Percentiles rank a stretch among this genome's conserved stretches.
phyloP scores from a whole-genome alignment of 2,329 filamentous ascomycete species.

The Clarireedia hainanense region DNA sequence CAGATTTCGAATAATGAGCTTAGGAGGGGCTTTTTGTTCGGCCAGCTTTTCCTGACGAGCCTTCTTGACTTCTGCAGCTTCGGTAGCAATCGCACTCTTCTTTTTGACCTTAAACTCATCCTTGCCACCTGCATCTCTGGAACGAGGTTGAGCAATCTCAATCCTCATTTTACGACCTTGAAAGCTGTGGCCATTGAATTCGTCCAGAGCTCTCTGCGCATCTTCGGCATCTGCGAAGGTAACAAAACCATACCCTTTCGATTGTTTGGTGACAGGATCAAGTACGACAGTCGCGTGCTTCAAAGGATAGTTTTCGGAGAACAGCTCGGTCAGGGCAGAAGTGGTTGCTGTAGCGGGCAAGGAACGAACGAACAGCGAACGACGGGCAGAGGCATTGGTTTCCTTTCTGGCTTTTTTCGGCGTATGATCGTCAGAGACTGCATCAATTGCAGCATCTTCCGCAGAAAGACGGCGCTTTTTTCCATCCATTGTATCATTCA shows the following conservation, averaged over 20 bases:
- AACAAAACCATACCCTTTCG: constrained; percentile 91
- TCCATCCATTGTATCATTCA: constrained; percentile 13
- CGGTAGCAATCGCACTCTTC: constrained; percentile 28
- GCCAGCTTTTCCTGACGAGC: constrained; percentile 53
- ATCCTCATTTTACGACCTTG: constrained; percentile 76
- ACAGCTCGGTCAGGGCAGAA: constrained; percentile 77
- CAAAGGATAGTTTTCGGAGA: constrained; percentile 88
- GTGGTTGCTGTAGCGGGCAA: constrained; percentile 71
- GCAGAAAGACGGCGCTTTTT: constrained; percentile 24
- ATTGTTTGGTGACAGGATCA: constrained; percentile 78
- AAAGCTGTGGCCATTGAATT: constrained; percentile 71
- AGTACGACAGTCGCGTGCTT: constrained; percentile 93
- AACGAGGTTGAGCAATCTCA: constrained; percentile 80
- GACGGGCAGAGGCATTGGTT: constrained; percentile 38
- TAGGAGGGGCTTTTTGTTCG: constrained; percentile 55
- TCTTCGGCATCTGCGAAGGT: constrained; percentile 94
- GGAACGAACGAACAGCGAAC: constrained; percentile 85
- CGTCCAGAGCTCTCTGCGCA: constrained; percentile 69
- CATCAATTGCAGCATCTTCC: constrained; percentile 13
- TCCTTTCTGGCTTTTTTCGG: constrained; percentile 52
- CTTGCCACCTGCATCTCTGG: constrained; percentile 51
- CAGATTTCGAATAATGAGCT: constrained; percentile 84
- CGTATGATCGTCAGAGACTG: constrained; percentile 25
- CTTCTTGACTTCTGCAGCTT: constrained; percentile 38
- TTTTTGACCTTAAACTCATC: constrained; percentile 25